Base-by-base conservation (phyloP, 2,329 filamentous ascomycete genomes). In the Chrysoporthe deuterocubensis region DNA sequence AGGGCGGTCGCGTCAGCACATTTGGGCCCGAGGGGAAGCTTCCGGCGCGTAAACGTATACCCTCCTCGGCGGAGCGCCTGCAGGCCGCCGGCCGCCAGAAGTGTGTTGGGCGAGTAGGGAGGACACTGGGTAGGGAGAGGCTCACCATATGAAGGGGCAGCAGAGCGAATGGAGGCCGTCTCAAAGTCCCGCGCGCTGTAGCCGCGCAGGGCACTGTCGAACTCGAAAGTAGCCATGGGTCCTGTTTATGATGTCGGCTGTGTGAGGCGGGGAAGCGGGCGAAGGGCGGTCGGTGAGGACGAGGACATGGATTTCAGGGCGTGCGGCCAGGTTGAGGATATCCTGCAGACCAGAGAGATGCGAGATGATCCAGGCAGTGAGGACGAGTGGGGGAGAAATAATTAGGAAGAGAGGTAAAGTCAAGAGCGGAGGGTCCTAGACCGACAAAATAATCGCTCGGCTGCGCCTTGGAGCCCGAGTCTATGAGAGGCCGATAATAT, bases 71-170 rank as follows among this genome's bases (percentile, higher is more conserved):
- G 3, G 21, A 43, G 21, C 16, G 42, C 44, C 56, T 32, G 37
- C 46, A 42, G 42, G 34, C 44, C 16, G 8, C 32, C 3, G 21
- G 16, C 4, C 13, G 26, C 18, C 54, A 21, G 32, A 40, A 2
- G 26, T 2, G 26, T 13, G 14, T 7, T 8, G 54, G 13, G 16
- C 32, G 37, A 40, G 54, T 8, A n/a, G n/a, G 32, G 16, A 58
- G 3, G n/a, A 13, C 3, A 21, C 5, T n/a, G 42, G n/a, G 16
- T 2, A 42, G 16, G 14, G 14, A 34, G 50, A 54, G 32, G 11
- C 85, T 82, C 73, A 89, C 86, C 81, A 76, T 91, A 91, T 11
- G 89, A 91, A 52, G 89, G 89, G n/a, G 89, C 89, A 8, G 85
- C 85, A 21, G 89, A 91, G 72, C 82, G 87, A 70, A 92, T 85